Conservation (phyloP, 1,139 yeast species). For the Scheffersomyces stambukii region DNA sequence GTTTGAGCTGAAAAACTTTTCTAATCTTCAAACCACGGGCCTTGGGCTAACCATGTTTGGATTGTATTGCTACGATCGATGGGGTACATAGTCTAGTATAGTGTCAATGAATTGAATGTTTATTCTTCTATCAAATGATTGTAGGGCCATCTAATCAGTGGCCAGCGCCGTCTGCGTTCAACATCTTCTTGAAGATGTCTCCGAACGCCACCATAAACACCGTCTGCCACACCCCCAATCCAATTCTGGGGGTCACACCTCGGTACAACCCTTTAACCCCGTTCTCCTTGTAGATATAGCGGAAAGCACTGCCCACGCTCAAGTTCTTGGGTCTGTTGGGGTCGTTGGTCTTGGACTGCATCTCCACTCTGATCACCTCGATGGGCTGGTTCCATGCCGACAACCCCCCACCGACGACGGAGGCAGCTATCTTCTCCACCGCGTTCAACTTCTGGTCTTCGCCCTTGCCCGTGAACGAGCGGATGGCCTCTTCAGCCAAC, state of each 20-base stretch:
- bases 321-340: slow-evolving; percentile 94
- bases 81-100: slow-evolving; percentile 48
- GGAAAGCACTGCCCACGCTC: slow-evolving; percentile 73
- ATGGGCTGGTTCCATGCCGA: slow-evolving; percentile 99
- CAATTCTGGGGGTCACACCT: slow-evolving; percentile 96
- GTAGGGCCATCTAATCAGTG: slow-evolving; percentile 19
- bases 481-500: slow-evolving; percentile 83
- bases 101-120: background rate
- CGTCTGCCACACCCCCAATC: slow-evolving; percentile 97
- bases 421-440: slow-evolving; percentile 77
- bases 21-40: slow-evolving; percentile 62
- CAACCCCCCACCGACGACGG: slow-evolving; percentile 93
- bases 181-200: slow-evolving; percentile 59
- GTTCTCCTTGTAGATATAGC: slow-evolving; percentile 74
- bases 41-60: slow-evolving; percentile 64
- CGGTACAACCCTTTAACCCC: slow-evolving; percentile 91
- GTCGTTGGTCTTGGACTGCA: slow-evolving; percentile 90
- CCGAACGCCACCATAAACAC: slow-evolving; percentile 99
- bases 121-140: background rate
- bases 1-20: slow-evolving; percentile 51
- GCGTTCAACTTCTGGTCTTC: slow-evolving; percentile 64
- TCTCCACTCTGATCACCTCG: slow-evolving; percentile 94
- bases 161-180: slow-evolving; percentile 42
- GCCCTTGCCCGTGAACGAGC: slow-evolving; percentile 56
- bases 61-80: slow-evolving; percentile 66